Base-by-base conservation (phyloP, 331 rosid species). In the Dryas integrifolia region DNA sequence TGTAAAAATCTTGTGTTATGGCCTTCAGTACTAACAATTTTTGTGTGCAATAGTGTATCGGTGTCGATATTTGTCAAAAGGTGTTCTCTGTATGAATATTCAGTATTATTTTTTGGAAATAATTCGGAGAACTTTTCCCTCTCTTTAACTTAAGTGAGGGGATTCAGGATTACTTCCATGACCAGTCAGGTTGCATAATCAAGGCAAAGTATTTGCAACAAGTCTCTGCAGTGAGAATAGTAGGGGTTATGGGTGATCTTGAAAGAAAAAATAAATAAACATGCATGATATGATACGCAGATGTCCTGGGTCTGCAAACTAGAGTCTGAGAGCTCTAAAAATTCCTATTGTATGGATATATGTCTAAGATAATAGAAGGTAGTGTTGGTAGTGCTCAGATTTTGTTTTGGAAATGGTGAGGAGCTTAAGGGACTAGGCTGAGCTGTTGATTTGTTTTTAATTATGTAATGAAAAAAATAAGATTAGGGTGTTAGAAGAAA, bases 401-500 rank as follows among this genome's bases (percentile, higher is more conserved):
- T 8, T 57, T 57, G 24, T 9, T 57, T 57, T 57, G 62, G 62
- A 40, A 57, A 24, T 57, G 62, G 6, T 26, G 9, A 57, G 62
- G 62, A 26, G 9, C 58, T 53, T n/a, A 53, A 5, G 3, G 72
- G n/a, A 5, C 16, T 38, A 67, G 26, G 58, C 6, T 67, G 21
- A 10, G 56, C 51, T 50, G 5, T 52, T 12, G 5, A 40, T 53
- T 52, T 69, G 35, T n/a, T n/a, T 53, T 53, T 16, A n/a, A 53
- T 2, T 53, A 16, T 53, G 58, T 6, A 15, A 1, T 6, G 6
- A 7, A 38, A n/a, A 14, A 14, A 39, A 41, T 15, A 40, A 35
- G 30, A 62, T 62, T 13, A 53, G 73, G 45, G 38, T 52, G 60
- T 49, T 39, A 6, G 11, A 40, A 66, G 71, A 66, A n/a, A 62